A percentile compares a stretch with the other conserved stretches of the same genome.
Conservation (phyloP, 495 filamentous ascomycete species). For the Talaromyces adpressus region DNA sequence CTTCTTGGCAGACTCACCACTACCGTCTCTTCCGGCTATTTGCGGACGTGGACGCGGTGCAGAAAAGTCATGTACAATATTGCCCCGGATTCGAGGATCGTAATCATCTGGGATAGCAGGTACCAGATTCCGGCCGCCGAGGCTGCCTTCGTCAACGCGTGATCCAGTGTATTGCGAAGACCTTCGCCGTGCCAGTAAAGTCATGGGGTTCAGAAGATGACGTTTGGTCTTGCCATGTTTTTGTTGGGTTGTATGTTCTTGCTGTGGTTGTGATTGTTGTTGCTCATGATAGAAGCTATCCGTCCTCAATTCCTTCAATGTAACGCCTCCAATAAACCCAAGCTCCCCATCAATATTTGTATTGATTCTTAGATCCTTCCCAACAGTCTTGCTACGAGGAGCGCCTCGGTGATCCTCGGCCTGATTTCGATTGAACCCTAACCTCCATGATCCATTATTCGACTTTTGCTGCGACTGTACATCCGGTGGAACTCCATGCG, state of each 20-base stretch:
- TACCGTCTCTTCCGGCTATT: conserved; percentile 9
- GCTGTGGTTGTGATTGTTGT: conserved; percentile 4
- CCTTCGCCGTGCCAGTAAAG: conserved; percentile 51
- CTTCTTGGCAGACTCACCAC: conserved; percentile 7
- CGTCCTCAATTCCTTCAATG: conserved; percentile 19
- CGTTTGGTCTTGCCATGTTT: conserved; percentile 53
- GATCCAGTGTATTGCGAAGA: conserved; percentile 41
- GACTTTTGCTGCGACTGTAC: conserved; percentile 25
- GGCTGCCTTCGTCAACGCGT: conserved; percentile 41
- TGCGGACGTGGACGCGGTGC: conserved; percentile 61
- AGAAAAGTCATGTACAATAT: conserved; percentile 84
- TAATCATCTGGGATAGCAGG: conserved; percentile 63
- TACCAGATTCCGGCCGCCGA: conserved; percentile 41
- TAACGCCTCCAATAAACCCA: conserved; percentile 5
- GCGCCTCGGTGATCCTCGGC: background rate
- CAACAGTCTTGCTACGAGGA: background rate
- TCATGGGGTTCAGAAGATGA: conserved; percentile 62
- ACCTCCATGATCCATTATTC: conserved; percentile 30
- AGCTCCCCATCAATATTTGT: conserved; percentile 24
- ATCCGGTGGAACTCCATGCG: conserved; percentile 20
- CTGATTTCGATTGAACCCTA: conserved; percentile 26
- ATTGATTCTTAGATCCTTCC: conserved; percentile 27
- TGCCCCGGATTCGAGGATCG: conserved; percentile 80
- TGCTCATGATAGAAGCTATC: conserved; percentile 12
- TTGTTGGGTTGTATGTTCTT: conserved; percentile 18